Conservation (phyloP, 108 stramenopile species). For the Pseudonitzschia multistriata region DNA sequence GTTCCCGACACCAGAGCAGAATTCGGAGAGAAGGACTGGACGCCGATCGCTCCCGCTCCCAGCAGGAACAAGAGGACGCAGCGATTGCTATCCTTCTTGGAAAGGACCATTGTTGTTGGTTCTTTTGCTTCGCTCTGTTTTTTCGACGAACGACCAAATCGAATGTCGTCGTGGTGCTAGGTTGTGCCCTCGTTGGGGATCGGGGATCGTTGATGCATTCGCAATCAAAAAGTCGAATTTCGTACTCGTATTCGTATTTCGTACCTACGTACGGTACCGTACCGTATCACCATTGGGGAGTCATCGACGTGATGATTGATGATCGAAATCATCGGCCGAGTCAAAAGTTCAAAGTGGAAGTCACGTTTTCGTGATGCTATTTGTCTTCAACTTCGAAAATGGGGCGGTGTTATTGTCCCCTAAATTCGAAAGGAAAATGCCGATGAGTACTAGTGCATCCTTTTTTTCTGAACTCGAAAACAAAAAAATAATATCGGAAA, state of each 20-base stretch:
- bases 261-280: too few relatives aligned
- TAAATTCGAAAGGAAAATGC: background rate
- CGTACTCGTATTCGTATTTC: too few relatives aligned
- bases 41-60: background rate
- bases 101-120: background rate
- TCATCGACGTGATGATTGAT: background rate
- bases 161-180: too few relatives aligned
- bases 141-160: too few relatives aligned
- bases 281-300: too few relatives aligned
- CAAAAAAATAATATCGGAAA: too few relatives aligned
- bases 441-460: too few relatives aligned
- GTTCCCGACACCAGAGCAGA: background rate
- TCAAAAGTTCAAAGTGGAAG: slow-evolving; percentile 8
- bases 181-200: background rate
- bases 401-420: background rate
- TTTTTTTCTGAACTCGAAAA: too few relatives aligned
- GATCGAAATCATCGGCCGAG: background rate
- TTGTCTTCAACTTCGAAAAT: slow-evolving; percentile 7
- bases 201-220: background rate
- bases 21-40: background rate
- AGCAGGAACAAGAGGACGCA: background rate
- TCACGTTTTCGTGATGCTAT: background rate
- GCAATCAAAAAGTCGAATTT: background rate
- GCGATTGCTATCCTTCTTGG: background rate
- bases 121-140: too few relatives aligned